Evolutionary conservation across 257 asterid genomes (phyloP), one percentile per base, ranked within the genome.

Genomic region (Salvia hispanica): DNA sequence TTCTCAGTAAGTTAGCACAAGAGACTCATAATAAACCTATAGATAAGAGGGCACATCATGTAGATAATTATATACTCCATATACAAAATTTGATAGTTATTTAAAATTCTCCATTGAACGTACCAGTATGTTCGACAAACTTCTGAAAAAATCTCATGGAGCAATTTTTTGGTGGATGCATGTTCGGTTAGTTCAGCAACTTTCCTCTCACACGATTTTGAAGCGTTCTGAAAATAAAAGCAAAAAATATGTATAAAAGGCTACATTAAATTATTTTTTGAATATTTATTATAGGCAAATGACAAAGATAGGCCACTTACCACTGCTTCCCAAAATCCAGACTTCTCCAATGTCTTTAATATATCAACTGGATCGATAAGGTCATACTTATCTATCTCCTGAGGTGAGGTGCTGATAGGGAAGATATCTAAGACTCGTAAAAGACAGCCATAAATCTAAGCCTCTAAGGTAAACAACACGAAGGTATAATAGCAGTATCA

Each of bases 281-380:
- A 31, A 71, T 10, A 43, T 64, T 36, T 53, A 61, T 28, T 47
- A 58, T 33, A n/a, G 42, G 36, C 58, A 56, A 42, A 56, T 58
- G 64, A 64, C 37, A 48, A 46, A 76, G 43, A 70, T 60, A 64
- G 54, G 68, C 52, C 59, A 84, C 91, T 74, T 58, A 94, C 99
- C 85, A 94, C 98, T 77, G 98, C 96, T 70, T 94, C 96, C 98
- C 98, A 94, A 82, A 94, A 94, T 53, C 97, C 97, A 48, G 96
- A 86, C 88, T 94, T 94, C 81, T 94, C 99, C 75, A 94, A 74
- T 73, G 99, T 95, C 51, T 89, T 82, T 82, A 94, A 77, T 74
- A 94, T 85, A 77, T 94, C 99, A 78, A 94, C 95, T 51, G 99
- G 99, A 87, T 94, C 98, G 73, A 87, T 93, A 82, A 94, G 98